Conservation (phyloP, 1,284 basidiomycete species). For the Malassezia sp. region DNA sequence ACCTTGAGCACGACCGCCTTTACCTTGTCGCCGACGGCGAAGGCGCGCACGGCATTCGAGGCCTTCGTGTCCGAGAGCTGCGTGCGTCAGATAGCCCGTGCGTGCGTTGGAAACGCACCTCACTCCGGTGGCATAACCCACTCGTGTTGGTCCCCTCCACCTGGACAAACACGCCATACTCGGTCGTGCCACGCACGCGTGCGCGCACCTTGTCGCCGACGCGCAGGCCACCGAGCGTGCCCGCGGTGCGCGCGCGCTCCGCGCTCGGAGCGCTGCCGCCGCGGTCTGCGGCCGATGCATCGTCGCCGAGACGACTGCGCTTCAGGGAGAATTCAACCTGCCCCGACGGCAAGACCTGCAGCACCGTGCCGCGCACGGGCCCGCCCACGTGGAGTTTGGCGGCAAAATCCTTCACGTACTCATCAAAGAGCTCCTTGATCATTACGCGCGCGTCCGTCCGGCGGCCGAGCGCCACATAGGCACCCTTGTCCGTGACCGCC, state of each 20-base stretch:
- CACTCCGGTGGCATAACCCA: constrained; percentile 76
- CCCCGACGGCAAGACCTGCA: constrained; percentile 59
- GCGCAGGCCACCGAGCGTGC: constrained; percentile 22
- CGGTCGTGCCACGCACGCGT: constrained; percentile 54
- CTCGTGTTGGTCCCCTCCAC: constrained; percentile 70
- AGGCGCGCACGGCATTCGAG: constrained; percentile 63
- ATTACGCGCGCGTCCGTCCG: constrained; percentile 78
- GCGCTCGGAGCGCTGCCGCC: no score
- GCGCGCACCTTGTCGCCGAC: constrained; percentile 47
- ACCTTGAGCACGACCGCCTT: constrained; percentile 66
- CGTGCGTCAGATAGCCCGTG: no score
- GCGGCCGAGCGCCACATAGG: constrained; percentile 80
- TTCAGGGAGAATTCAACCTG: constrained; percentile 79
- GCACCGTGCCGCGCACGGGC: constrained; percentile 71
- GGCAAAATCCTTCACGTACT: constrained; percentile 93
- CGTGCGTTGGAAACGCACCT: no score
- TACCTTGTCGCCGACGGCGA: constrained; percentile 75
- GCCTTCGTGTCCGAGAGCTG: constrained; percentile 20
- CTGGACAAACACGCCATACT: constrained; percentile 83
- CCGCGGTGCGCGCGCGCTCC: not conserved
- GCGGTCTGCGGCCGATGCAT: constrained; percentile 46
- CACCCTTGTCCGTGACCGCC: constrained; percentile 63
- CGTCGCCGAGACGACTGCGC: constrained; percentile 23
- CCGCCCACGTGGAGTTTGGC: constrained; percentile 67
- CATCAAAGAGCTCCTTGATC: constrained; percentile 64